phyloP scores from a whole-genome alignment of 2,329 filamentous ascomycete genomes.

The Claviceps cyperi region DNA sequence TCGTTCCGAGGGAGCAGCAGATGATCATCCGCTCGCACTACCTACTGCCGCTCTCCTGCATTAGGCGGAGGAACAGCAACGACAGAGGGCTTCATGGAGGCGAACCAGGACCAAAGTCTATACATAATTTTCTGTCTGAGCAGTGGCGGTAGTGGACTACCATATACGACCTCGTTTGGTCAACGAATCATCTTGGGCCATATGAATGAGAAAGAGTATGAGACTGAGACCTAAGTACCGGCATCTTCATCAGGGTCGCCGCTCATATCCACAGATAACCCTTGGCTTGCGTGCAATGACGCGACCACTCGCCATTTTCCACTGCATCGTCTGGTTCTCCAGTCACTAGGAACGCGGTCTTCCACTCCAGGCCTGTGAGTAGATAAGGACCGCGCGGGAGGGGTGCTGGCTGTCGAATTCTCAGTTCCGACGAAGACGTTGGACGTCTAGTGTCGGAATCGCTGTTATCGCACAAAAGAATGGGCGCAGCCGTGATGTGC shows the following conservation, averaged over 20 bases:
- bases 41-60: not conserved
- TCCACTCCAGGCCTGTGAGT: constrained; percentile 18
- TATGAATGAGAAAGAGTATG: too few relatives aligned
- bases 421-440: not conserved
- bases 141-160: not conserved
- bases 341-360: constrained; percentile 11
- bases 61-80: not conserved
- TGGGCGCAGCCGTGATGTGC: too few relatives aligned
- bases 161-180: not conserved
- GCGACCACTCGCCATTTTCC: constrained; percentile 1
- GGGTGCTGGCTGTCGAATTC: constrained; percentile 2
- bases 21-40: not conserved
- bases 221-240: too few relatives aligned
- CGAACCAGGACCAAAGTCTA: not conserved
- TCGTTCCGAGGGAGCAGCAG: not conserved
- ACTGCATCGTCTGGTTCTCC: constrained; percentile 9
- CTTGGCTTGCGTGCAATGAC: not conserved
- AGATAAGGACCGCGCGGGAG: constrained; percentile 14
- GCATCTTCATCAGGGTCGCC: too few relatives aligned
- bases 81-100: not conserved
- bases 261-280: too few relatives aligned
- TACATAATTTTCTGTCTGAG: not conserved
- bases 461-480: too few relatives aligned
- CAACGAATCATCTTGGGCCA: not conserved
- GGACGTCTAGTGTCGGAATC: too few relatives aligned